Percentiles rank a stretch among this genome's conserved stretches.
These are phyloP conservation scores for Trametes villosa DNA, from an alignment of 768 basidiomycete genomes.

Conservation along the genomic window DNA sequence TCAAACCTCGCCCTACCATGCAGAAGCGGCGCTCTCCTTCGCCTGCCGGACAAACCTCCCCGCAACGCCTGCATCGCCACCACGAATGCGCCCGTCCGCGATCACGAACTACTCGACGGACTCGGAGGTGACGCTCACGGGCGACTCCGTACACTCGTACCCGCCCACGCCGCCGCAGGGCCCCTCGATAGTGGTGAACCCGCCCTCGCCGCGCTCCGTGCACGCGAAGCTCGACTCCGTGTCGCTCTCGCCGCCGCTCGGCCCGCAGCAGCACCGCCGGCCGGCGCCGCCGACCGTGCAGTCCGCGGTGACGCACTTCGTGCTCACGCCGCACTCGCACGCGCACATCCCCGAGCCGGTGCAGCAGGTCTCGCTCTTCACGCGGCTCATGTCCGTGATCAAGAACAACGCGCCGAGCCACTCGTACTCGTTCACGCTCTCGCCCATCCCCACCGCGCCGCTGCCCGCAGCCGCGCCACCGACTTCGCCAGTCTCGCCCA, in stretches of 20 bases:
- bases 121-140: conserved; percentile 36
- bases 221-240: conserved; percentile 37
- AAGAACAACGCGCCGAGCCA: conserved; percentile 49
- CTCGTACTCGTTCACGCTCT: conserved; percentile 66
- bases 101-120: conserved; percentile 28
- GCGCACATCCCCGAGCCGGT: conserved; percentile 26
- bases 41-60: conserved; percentile 39
- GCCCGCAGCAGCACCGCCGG: neutral
- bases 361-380: conserved; percentile 28
- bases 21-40: conserved; percentile 40
- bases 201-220: conserved; percentile 35
- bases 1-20: conserved; percentile 34
- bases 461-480: conserved; percentile 26
- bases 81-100: conserved; percentile 14
- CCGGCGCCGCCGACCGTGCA: conserved; percentile 11
- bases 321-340: conserved; percentile 37
- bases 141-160: conserved; percentile 38
- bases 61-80: neutral
- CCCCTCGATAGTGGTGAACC: conserved; percentile 30
- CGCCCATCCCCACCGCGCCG: conserved; percentile 33
- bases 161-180: conserved; percentile 40
- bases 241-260: conserved; percentile 15
- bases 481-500: conserved; percentile 23
- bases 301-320: conserved; percentile 33
- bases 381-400: conserved; percentile 35